These are phyloP conservation scores for Aspergillus nomiae DNA, from an alignment of 2,329 filamentous ascomycete genomes.

Conservation along the genomic window DNA sequence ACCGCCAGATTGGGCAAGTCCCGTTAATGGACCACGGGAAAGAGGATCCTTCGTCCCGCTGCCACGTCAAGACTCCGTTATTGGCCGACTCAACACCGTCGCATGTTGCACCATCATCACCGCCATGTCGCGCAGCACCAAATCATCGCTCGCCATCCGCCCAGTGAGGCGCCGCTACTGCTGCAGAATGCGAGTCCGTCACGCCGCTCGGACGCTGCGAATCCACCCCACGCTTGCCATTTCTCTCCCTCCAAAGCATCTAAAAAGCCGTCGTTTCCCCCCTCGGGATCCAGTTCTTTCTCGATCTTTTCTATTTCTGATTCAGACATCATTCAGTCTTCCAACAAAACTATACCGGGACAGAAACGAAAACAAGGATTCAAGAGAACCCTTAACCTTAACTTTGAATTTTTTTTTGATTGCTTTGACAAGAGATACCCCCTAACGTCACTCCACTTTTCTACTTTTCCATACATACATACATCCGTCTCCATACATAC, in stretches of 20 bases:
- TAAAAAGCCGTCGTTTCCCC: conserved; percentile 19
- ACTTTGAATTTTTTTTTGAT: conserved; percentile 5
- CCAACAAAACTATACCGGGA: conserved; percentile 12
- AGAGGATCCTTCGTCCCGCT: conserved; percentile 4
- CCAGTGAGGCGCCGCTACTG: conserved; percentile 19
- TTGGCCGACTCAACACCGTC: conserved; percentile 20
- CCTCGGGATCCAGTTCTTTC: conserved; percentile 11
- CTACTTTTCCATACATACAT: not conserved
- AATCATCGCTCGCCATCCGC: conserved; percentile 18
- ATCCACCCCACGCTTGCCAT: conserved; percentile 18
- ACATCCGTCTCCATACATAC: not conserved
- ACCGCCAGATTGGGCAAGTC: conserved; percentile 20
- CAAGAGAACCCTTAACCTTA: not conserved
- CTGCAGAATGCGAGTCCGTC: conserved; percentile 20
- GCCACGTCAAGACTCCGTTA: conserved; percentile 24
- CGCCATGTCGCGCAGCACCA: conserved; percentile 22
- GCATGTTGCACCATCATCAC: conserved; percentile 22
- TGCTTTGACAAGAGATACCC: not conserved
- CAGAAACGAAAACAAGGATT: not conserved
- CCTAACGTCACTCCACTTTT: not conserved
- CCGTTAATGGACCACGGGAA: conserved; percentile 1
- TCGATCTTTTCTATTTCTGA: conserved; percentile 16
- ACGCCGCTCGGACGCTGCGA: conserved; percentile 15
- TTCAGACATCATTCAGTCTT: conserved; percentile 12
- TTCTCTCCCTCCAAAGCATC: conserved; percentile 11